Base-by-base conservation (phyloP, 2,329 filamentous ascomycete genomes). In the Arachnomyces sp. region DNA sequence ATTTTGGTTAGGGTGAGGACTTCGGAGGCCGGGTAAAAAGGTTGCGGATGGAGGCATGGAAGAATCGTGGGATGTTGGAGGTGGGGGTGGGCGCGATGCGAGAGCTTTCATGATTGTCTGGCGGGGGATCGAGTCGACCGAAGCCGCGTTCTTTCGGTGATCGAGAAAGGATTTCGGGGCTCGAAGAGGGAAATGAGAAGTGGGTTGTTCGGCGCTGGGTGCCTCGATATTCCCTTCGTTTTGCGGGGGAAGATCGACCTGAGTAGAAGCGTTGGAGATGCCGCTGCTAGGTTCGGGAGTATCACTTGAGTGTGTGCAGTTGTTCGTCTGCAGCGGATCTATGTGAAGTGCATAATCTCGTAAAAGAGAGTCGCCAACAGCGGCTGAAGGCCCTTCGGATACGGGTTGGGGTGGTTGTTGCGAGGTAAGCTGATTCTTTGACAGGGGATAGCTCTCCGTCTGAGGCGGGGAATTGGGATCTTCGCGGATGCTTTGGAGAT, bases 51-150 rank as follows among this genome's bases (percentile, higher is more conserved):
- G 79, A 78, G 15, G 82, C 78, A 71, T 57, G 82, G 74, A 39
- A 80, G 75, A 55, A 78, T 77, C 51, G 74, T 73, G 30, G 52
- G 52, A 51, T 11, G 67, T 66, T 13, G 68, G 61, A 29, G 68
- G 63, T 16, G 84, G 51, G 11, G 67, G 66, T 13, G 68, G 61
- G 29, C 68, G 63, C 16, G 84, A 88, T 41, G 83, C 83, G 50
- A 90, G 66, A 4, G 84, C 85, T 67, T 92, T 89, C 69, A 89
- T 78, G 55, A 88, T 80, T 41, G 86, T 90, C 65, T 90, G 86
- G 47, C 80, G 79, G 9, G 86, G 84, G 49, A 89, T 71, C 35
- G 73, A 72, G 53, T 86, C 82, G 57, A 77, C 72, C 8, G 80
- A 82, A 25, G 71, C 68, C 12, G 67, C 62, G 60, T 66, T 71